Percentiles rank a stretch among this genome's conserved stretches.
phyloP scores from a whole-genome alignment of 495 filamentous ascomycete species.

The Xylaria cubensis region DNA sequence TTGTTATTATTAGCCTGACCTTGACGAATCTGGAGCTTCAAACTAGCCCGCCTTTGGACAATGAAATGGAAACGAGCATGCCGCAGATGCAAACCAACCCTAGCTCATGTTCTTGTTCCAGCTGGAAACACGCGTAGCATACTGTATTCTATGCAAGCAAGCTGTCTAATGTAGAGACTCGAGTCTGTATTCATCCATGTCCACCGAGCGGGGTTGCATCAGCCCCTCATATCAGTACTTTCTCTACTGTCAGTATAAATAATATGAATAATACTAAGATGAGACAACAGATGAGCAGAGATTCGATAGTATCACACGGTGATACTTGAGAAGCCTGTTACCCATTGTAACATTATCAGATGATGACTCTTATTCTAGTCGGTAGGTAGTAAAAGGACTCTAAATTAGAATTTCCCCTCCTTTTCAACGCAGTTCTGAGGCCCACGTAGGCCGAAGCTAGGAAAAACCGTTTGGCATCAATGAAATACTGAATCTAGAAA shows the following conservation, averaged over 20 bases:
- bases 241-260: too few species aligned
- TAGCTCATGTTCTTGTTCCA: constrained; percentile 1
- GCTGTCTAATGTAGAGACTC: neutral
- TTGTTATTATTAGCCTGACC: constrained; percentile 14
- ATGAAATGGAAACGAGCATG: neutral
- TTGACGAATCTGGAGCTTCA: constrained; percentile 9
- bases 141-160: neutral
- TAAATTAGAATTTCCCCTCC: neutral
- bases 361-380: neutral
- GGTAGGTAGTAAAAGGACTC: neutral
- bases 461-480: neutral
- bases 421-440: neutral
- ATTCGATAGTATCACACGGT: neutral
- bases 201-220: constrained; percentile 8
- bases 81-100: constrained; percentile 4
- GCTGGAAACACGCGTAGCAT: neutral
- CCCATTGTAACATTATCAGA: neutral
- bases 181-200: constrained; percentile 2
- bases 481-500: neutral
- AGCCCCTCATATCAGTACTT: neutral
- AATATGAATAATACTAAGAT: neutral
- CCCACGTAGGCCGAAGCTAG: neutral
- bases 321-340: neutral
- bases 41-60: neutral
- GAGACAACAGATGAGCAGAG: constrained; percentile 1